phyloP scores from a whole-genome alignment of 768 basidiomycete species.

The Lactarius quietus region DNA sequence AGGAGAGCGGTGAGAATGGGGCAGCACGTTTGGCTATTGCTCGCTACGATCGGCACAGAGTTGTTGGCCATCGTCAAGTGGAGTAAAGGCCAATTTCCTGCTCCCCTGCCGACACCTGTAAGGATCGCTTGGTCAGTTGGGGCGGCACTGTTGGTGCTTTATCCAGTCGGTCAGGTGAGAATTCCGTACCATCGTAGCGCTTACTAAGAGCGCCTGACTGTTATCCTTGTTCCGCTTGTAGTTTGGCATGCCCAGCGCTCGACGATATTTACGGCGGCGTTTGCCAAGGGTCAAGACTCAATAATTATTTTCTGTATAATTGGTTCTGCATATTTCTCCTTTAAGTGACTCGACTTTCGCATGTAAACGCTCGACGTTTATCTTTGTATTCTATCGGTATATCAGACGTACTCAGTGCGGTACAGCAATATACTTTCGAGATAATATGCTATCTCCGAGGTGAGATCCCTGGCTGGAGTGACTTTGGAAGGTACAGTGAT shows the following conservation, averaged over 20 bases:
- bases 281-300: slow-evolving; percentile 21
- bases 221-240: slow-evolving; percentile 21
- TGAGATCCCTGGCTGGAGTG: neutral
- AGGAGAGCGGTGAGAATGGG: slow-evolving; percentile 88
- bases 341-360: slow-evolving; percentile 1
- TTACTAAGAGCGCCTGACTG: slow-evolving; percentile 13
- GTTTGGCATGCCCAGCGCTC: slow-evolving; percentile 27
- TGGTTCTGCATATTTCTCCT: neutral
- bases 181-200: slow-evolving; percentile 3
- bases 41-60: slow-evolving; percentile 84
- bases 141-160: slow-evolving; percentile 55
- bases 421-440: slow-evolving; percentile 6
- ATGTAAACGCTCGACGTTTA: neutral
- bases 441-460: slow-evolving; percentile 1
- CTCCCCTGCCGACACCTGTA: slow-evolving; percentile 58
- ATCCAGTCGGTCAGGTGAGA: slow-evolving; percentile 65
- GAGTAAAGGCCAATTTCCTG: slow-evolving; percentile 66
- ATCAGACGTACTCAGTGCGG: neutral
- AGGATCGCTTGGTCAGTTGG: slow-evolving; percentile 67
- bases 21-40: slow-evolving; percentile 81
- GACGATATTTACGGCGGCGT: slow-evolving; percentile 22
- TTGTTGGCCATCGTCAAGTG: slow-evolving; percentile 78
- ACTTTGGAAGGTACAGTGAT: slow-evolving; percentile 3
- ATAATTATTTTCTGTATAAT: slow-evolving; percentile 4
- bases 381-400: neutral